Evolutionary conservation across 805 yeast genomes (phyloP), one percentile per base, ranked within the genome.

Genomic region (Diddensiella santjacobensis): DNA sequence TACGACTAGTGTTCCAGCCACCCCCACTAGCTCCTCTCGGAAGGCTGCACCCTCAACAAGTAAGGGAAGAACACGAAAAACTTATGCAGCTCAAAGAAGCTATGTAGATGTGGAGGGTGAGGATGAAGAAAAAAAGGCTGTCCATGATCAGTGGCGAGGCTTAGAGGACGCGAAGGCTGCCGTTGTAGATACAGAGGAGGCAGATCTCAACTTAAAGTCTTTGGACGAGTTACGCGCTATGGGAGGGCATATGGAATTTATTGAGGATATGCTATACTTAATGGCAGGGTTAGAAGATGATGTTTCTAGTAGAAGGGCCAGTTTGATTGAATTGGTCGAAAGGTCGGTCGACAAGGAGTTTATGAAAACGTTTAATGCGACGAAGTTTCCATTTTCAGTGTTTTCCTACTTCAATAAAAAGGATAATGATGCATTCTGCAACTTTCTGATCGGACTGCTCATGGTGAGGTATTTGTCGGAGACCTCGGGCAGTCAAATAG

Each of bases 181-280:
- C 10, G 13, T 13, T 26, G 31, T 13, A 26, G 31, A 26, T n/a
- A 8, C 38, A 8, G 38, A 15, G 10, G 8, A 35, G 38, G 13
- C 13, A 5, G 44, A 22, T n/a, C 29, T 35, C n/a, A 44, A 35
- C 22, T 31, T 49, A 23, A 42, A 40, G 26, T 37, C 40, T 42
- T 36, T 3, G 29, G 24, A 54, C 31, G 57, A 54, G 24, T 37
- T 54, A n/a, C 19, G 51, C 2, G 51, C 57, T 10, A 47, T 35
- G 18, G 57, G 57, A n/a, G 44, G 35, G 2, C 42, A 49, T 29
- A 22, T 54, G 15, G 35, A 45, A 8, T 49, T 51, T 24, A 38
- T 45, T 1, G 45, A 44, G 11, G 53, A 47, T 2, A 38, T 54
- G 29, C 49, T 44, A 37, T 51, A 48, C 33, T 42, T 47, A 3